Evolutionary conservation across 192 early-diverging fungal genomes (phyloP), one percentile per base, ranked within the genome.

Genomic region (Lunasporangiospora selenospora): DNA sequence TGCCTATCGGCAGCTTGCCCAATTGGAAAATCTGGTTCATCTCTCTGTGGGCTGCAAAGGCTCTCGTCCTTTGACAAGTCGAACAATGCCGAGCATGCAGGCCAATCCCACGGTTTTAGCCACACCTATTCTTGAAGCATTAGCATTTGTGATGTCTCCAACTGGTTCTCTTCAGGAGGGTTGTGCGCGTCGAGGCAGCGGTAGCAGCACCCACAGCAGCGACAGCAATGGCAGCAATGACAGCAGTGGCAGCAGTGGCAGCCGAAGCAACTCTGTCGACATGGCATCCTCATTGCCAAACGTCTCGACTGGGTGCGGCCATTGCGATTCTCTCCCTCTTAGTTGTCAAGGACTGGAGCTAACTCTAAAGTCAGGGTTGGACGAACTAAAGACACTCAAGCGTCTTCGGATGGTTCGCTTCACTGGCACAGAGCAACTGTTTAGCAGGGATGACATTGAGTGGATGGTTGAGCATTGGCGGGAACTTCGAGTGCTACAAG

Each of bases 391-490:
- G 6, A 42, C 48, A 1, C 42, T 67, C 11, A 58, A 53, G 56
- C 51, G 39, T 27, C 24, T 67, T 18, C 48, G 50, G n/a, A 45
- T 58, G 48, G 24, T 67, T 19, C 30, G 65, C 30, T 67, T 67
- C 38, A 67, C 48, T 15, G 65, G 65, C 6, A 3, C 31, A 4
- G 49, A 58, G 11, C 48, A 53, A 11, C 10, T 33, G 46, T 58
- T 67, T 55, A 27, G 19, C 1, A 27, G 19, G 11, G 49, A 58
- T 16, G 65, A 67, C 53, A 29, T 67, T 0, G 10, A 15, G 13
- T 67, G 65, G 65, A 67, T 67, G 65, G 19, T 67, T 7, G 56
- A 59, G 40, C 50, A 67, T 16, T 46, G 36, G 30, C 54, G 53
- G 13, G 55, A 67, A 9, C 33, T 67, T 23, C 42, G 33, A 13